phyloP scores from a whole-genome alignment of 257 asterid species.

The Solanum stenotomum region DNA sequence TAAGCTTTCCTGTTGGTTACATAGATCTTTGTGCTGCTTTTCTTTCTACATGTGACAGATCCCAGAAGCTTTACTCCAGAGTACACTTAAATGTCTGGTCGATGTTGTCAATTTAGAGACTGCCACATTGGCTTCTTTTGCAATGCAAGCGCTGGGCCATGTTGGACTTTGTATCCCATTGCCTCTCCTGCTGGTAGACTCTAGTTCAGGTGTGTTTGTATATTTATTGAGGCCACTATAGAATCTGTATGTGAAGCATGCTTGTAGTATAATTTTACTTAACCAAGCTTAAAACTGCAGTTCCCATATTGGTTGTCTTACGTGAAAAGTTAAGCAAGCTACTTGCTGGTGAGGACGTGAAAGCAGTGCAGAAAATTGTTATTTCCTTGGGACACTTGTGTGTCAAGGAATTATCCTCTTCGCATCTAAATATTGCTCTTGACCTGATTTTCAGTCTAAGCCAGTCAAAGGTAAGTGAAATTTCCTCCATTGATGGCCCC shows the following conservation, averaged over 20 bases:
- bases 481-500: neutral
- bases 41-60: constrained; percentile 35
- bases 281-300: constrained; percentile 34
- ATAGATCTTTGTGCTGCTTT: neutral
- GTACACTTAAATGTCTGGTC: constrained; percentile 65
- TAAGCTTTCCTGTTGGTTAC: neutral
- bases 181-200: constrained; percentile 56
- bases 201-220: constrained; percentile 48
- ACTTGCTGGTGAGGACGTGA: constrained; percentile 76
- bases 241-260: neutral
- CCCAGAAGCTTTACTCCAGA: constrained; percentile 60
- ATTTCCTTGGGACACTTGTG: constrained; percentile 91
- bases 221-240: neutral
- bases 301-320: constrained; percentile 45
- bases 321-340: constrained; percentile 61
- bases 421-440: constrained; percentile 58
- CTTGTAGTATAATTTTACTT: neutral
- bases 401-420: constrained; percentile 55
- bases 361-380: constrained; percentile 73
- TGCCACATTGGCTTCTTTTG: constrained; percentile 69
- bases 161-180: constrained; percentile 74
- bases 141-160: constrained; percentile 94
- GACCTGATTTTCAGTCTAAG: constrained; percentile 85
- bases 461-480: constrained; percentile 73
- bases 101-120: constrained; percentile 59